Percentiles rank a stretch among this genome's conserved stretches.
phyloP scores from a whole-genome alignment of 1,284 basidiomycete species.

The Cerrena zonata region DNA sequence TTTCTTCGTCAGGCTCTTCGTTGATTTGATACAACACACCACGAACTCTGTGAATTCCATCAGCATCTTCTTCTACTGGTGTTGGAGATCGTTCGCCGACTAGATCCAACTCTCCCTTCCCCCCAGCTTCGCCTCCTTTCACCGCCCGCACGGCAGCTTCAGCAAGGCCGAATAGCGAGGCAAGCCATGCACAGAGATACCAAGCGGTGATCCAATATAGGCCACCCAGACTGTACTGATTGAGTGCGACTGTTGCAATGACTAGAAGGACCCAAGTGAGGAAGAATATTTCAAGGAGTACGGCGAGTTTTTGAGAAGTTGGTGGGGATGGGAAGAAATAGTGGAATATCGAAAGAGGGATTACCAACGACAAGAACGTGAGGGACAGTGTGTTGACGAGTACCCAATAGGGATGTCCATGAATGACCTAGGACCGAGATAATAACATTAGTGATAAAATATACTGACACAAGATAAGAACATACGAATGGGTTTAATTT shows the following conservation, averaged over 20 bases:
- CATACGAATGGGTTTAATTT: constrained; percentile 62
- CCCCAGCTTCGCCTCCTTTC: constrained; percentile 14
- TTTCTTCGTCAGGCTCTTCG: constrained; percentile 11
- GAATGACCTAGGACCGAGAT: constrained; percentile 7
- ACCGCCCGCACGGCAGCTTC: constrained; percentile 30
- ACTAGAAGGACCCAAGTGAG: constrained; percentile 34
- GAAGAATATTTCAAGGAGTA: constrained; percentile 25
- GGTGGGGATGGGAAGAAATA: constrained; percentile 15
- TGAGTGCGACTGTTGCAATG: constrained; percentile 24
- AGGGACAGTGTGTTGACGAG: constrained; percentile 9
- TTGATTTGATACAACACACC: constrained; percentile 16
- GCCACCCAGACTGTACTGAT: constrained; percentile 22
- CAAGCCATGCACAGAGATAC: constrained; percentile 47
- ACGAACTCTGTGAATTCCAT: constrained; percentile 10
- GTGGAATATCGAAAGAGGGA: constrained; percentile 10
- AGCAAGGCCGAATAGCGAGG: constrained; percentile 38
- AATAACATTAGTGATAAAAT: no score
- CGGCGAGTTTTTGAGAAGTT: constrained; percentile 15
- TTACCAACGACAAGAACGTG: constrained; percentile 10
- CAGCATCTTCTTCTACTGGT: neutral
- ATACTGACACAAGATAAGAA: constrained; percentile 7
- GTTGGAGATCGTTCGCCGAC: constrained; percentile 9
- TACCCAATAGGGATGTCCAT: constrained; percentile 12
- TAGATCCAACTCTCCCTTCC: constrained; percentile 10
- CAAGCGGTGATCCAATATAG: constrained; percentile 41